These are phyloP conservation scores for Simplicillium sp. DNA, from an alignment of 2,329 filamentous ascomycete genomes.

Conservation along the genomic window DNA sequence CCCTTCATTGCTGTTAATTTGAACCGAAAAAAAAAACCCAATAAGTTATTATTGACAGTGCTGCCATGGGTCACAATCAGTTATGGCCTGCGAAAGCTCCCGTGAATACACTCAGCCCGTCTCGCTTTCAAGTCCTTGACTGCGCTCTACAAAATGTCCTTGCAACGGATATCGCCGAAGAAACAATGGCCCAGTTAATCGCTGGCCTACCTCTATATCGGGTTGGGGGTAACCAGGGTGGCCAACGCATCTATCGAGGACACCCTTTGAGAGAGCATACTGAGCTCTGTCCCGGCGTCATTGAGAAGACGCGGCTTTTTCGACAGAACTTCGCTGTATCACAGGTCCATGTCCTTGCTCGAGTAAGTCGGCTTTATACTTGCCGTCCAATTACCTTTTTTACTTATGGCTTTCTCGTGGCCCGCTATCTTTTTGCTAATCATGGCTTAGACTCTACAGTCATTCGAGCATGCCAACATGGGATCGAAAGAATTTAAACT, in stretches of 20 bases:
- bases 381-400: too few relatives aligned
- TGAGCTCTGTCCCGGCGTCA: neutral
- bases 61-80: too few relatives aligned
- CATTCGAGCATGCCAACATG: neutral
- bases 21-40: too few relatives aligned
- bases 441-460: neutral
- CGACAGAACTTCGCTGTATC: neutral
- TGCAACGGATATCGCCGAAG: neutral
- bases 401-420: too few relatives aligned
- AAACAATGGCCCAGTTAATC: conserved; percentile 2
- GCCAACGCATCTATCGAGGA: neutral
- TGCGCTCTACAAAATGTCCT: neutral
- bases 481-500: neutral
- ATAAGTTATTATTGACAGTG: too few relatives aligned
- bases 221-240: neutral
- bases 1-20: too few relatives aligned
- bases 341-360: too few relatives aligned
- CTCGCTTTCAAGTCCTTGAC: neutral
- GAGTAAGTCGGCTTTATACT: too few relatives aligned
- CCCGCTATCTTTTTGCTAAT: too few relatives aligned
- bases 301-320: neutral
- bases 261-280: neutral
- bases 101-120: neutral
- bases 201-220: conserved; percentile 1
- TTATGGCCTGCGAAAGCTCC: too few relatives aligned